Evolutionary conservation across 2,329 filamentous ascomycete genomes (phyloP).

Genomic region (Pyricularia sp.): DNA sequence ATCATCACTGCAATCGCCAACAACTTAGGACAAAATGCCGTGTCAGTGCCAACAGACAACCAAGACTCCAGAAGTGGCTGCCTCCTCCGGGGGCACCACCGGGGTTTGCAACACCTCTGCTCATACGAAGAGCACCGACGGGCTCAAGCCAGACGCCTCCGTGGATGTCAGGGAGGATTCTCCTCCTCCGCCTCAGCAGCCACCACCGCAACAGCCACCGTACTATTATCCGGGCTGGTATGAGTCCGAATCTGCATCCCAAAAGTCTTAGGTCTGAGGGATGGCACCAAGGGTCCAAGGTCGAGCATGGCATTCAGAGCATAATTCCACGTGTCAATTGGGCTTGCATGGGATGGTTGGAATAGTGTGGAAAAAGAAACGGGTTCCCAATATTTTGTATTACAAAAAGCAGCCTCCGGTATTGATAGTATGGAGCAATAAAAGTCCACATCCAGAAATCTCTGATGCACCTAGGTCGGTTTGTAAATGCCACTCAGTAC

Average conservation of each 20-base stretch:
- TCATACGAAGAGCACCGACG: background rate
- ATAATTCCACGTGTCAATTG: background rate
- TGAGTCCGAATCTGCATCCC: background rate
- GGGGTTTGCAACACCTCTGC: background rate
- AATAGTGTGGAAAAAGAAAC: background rate
- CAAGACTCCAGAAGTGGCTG: background rate
- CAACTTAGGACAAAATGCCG: background rate
- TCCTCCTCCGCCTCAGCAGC: background rate
- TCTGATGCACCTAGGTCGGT: background rate
- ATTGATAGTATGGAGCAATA: background rate
- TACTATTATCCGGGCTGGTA: background rate
- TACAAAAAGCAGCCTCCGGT: background rate
- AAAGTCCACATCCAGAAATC: background rate
- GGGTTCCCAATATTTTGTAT: background rate
- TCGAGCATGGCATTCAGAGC: background rate
- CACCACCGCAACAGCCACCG: background rate
- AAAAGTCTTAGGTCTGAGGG: background rate
- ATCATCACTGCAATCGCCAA: background rate
- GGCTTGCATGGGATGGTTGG: background rate
- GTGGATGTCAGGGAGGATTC: background rate
- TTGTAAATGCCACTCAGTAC: no score
- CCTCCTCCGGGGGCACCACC: background rate
- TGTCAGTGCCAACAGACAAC: background rate
- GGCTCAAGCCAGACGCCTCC: no score
- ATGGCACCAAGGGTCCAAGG: background rate